A percentile compares a stretch with the other conserved stretches of the same genome.
These are phyloP conservation scores for Aspergillus novofumigatus DNA, from an alignment of 2,329 filamentous ascomycete species.

Conservation along the genomic window DNA sequence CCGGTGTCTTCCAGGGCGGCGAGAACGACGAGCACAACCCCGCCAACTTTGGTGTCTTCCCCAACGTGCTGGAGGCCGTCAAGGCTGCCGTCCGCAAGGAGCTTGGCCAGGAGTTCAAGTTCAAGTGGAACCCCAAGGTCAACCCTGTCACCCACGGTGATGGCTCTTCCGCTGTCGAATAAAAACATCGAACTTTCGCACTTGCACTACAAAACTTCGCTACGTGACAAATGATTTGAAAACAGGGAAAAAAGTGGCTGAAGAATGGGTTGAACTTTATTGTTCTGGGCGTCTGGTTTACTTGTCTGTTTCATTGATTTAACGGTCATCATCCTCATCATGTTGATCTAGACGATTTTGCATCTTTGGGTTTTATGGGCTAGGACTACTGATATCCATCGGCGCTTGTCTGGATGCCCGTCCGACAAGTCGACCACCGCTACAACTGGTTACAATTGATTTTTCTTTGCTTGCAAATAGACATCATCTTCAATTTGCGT, in stretches of 20 bases:
- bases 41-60: slow-evolving; percentile 71
- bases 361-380: slow-evolving; percentile 10
- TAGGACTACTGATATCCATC: slow-evolving; percentile 24
- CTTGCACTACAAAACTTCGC: not conserved
- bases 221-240: slow-evolving; percentile 10
- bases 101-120: slow-evolving; percentile 69
- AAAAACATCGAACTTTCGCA: no score
- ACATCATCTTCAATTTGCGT: slow-evolving; percentile 6
- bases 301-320: slow-evolving; percentile 8
- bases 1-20: slow-evolving; percentile 72
- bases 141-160: slow-evolving; percentile 61
- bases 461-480: slow-evolving; percentile 4
- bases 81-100: slow-evolving; percentile 64
- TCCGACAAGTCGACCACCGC: not conserved
- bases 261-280: not conserved
- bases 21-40: slow-evolving; percentile 74
- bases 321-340: slow-evolving; percentile 3
- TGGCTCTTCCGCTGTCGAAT: slow-evolving; percentile 54
- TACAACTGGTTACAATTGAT: not conserved
- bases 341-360: not conserved
- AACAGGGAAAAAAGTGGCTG: slow-evolving; percentile 10
- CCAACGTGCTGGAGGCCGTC: slow-evolving; percentile 68
- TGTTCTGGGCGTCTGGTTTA: slow-evolving; percentile 13
- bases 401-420: slow-evolving; percentile 3
- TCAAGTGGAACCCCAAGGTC: slow-evolving; percentile 66